Evolutionary conservation across 768 basidiomycete genomes (phyloP).

Genomic region (Russula sp.): DNA sequence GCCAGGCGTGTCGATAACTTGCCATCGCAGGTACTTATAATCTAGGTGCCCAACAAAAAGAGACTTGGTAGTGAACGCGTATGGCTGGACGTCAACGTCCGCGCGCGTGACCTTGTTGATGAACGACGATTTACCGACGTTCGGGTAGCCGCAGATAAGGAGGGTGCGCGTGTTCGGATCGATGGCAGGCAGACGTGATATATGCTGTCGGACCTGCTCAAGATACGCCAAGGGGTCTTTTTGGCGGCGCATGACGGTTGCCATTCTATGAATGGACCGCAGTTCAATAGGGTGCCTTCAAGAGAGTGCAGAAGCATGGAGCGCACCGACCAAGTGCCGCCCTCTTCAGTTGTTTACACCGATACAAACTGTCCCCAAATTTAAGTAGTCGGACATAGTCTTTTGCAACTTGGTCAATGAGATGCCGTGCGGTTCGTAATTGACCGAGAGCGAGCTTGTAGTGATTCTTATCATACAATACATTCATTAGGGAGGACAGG

Average conservation of each 20-base stretch:
- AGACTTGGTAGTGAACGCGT: slow-evolving; percentile 98
- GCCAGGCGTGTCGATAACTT: slow-evolving; percentile 98
- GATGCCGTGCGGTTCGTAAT: slow-evolving; percentile 88
- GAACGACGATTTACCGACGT: slow-evolving; percentile 98
- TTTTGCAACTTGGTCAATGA: slow-evolving; percentile 95
- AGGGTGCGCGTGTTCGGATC: slow-evolving; percentile 98
- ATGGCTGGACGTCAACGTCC: slow-evolving; percentile 98
- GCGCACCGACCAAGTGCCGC: slow-evolving; percentile 94
- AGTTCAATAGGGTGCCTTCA: slow-evolving; percentile 2
- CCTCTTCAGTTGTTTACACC: slow-evolving; percentile 97
- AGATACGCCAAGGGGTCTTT: slow-evolving; percentile 98
- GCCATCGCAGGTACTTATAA: slow-evolving; percentile 99
- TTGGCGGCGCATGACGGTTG: slow-evolving; percentile 96
- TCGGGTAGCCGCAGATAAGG: slow-evolving; percentile 97
- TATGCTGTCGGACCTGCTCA: slow-evolving; percentile 98
- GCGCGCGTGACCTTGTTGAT: slow-evolving; percentile 99
- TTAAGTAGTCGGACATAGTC: slow-evolving; percentile 96
- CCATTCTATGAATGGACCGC: slow-evolving; percentile 62
- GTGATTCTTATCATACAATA: slow-evolving; percentile 99
- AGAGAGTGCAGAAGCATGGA: neutral
- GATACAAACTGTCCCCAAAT: slow-evolving; percentile 95
- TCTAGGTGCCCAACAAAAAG: slow-evolving; percentile 98
- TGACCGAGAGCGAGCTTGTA: slow-evolving; percentile 99
- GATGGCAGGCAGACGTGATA: slow-evolving; percentile 95
- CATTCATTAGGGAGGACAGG: slow-evolving; percentile 92